A percentile compares a stretch with the other conserved stretches of the same genome.
Conservation (phyloP, 495 filamentous ascomycete genomes). For the Diplogelasinospora grovesii region DNA sequence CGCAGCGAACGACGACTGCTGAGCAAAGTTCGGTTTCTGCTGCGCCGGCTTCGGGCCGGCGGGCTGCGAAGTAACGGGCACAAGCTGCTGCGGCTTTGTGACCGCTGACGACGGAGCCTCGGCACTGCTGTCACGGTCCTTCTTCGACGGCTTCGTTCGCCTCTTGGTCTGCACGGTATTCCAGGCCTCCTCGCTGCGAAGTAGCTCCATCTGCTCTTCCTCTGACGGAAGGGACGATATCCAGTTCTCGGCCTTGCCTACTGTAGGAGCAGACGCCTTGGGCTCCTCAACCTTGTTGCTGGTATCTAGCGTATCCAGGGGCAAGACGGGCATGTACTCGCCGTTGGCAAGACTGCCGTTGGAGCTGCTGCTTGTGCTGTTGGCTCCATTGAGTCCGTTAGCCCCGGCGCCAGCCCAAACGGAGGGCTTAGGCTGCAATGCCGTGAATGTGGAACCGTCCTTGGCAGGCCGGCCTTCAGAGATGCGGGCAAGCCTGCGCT, state of each 20-base stretch:
- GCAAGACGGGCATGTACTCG: slow-evolving; percentile 35
- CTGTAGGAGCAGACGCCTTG: slow-evolving; percentile 19
- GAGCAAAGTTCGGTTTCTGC: slow-evolving; percentile 22
- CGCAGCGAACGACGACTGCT: slow-evolving; percentile 44
- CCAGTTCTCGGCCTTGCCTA: slow-evolving; percentile 40
- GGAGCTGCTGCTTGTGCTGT: slow-evolving; percentile 7
- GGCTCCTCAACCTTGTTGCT: slow-evolving; percentile 18
- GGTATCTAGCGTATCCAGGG: slow-evolving; percentile 71
- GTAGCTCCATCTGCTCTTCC: slow-evolving; percentile 75
- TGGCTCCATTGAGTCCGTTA: too few species aligned
- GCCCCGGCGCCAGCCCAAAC: slow-evolving; percentile 51
- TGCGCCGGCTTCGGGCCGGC: slow-evolving; percentile 19
- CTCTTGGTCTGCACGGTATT: slow-evolving; percentile 76
- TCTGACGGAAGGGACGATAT: slow-evolving; percentile 61
- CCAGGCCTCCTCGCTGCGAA: slow-evolving; percentile 62
- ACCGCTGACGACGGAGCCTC: slow-evolving; percentile 19
- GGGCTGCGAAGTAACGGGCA: slow-evolving; percentile 5
- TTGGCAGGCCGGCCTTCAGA: slow-evolving; percentile 73
- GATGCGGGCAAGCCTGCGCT: slow-evolving; percentile 71
- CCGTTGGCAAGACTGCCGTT: slow-evolving; percentile 26
- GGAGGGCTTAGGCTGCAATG: slow-evolving; percentile 42
- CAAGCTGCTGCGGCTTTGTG: slow-evolving; percentile 13
- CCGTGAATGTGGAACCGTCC: slow-evolving; percentile 53
- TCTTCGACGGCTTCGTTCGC: slow-evolving; percentile 37
- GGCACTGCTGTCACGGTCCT: too few species aligned